Conservation (phyloP, 306 rosid species). For the Glycine tomentella region DNA sequence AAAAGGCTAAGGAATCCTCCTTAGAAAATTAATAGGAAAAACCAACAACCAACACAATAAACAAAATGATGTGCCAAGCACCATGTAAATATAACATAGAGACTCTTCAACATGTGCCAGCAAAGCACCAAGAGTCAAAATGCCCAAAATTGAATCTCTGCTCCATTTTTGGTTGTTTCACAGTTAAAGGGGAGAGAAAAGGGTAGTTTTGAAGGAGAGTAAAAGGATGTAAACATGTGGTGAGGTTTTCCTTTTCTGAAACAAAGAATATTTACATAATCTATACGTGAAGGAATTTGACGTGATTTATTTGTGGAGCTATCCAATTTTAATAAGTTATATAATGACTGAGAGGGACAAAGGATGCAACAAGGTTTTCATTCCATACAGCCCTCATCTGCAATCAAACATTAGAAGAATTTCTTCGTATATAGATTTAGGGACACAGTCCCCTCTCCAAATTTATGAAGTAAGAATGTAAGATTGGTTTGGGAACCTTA, state of each 20-base stretch:
- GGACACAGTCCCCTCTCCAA: constrained; percentile 34
- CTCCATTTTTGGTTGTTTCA: neutral
- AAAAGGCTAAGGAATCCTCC: neutral
- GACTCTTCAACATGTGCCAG: neutral
- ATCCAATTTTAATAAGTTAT: neutral
- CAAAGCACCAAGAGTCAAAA: neutral
- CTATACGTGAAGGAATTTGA: constrained; percentile 1
- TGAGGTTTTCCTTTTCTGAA: constrained; percentile 16
- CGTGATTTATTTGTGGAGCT: neutral
- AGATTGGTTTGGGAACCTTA: constrained; percentile 67
- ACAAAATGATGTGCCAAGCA: too few species aligned
- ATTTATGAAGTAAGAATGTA: constrained; percentile 41
- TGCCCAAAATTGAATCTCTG: constrained; percentile 7
- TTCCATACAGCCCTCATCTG: constrained; percentile 29
- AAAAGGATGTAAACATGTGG: constrained; percentile 3
- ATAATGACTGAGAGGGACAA: neutral
- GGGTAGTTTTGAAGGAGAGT: constrained; percentile 8
- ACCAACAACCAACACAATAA: neutral
- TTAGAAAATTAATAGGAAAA: neutral
- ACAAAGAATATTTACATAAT: constrained; percentile 27
- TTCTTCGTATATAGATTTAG: constrained; percentile 29
- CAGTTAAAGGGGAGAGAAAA: neutral
- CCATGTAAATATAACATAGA: neutral
- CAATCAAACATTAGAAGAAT: constrained; percentile 5
- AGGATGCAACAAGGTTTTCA: constrained; percentile 34